Evolutionary conservation across 257 asterid species (phyloP).

Genomic region (Solanum clarkiae): DNA sequence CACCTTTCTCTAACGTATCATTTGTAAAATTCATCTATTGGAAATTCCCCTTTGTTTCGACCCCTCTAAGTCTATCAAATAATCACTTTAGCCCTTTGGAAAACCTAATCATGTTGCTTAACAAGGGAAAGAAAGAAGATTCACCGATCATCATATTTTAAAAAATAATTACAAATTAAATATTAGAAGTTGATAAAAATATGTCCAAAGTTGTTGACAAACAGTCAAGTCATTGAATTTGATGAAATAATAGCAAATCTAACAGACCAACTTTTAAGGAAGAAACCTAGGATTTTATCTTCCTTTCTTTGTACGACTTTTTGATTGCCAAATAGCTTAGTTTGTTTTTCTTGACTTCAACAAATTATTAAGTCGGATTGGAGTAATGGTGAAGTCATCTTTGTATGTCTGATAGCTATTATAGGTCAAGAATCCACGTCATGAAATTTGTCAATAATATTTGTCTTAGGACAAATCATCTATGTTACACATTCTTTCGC

Average conservation of each 20-base stretch:
- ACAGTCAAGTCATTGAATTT: background rate
- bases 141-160: background rate
- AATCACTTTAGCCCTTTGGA: background rate
- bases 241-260: background rate
- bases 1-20: background rate
- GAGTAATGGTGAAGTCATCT: background rate
- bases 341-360: background rate
- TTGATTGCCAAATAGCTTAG: background rate
- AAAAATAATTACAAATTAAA: background rate
- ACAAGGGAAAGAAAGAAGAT: background rate
- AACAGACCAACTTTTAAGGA: background rate
- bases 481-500: background rate
- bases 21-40: background rate
- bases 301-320: background rate
- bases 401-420: background rate
- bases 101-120: background rate
- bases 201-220: background rate
- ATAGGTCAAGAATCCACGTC: background rate
- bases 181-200: background rate
- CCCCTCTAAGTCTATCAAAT: background rate
- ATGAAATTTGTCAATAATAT: background rate
- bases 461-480: rapidly evolving
- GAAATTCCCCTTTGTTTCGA: no score
- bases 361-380: background rate
- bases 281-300: background rate